Base-by-base conservation (phyloP, 148 eudicot species). In the Oxyria digyna region DNA sequence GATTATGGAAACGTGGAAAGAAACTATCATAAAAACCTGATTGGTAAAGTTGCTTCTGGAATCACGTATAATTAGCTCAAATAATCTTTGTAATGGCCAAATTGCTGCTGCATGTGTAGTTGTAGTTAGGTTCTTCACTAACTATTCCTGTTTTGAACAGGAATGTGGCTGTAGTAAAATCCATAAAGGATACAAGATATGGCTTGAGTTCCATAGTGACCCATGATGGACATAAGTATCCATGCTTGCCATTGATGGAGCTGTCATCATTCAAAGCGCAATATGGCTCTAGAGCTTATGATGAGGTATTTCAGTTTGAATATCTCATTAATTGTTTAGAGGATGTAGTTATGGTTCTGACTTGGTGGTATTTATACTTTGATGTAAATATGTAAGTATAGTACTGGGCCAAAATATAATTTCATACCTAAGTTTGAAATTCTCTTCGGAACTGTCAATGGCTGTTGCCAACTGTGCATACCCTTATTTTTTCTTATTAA, bases 201-300 rank as follows among this genome's bases (percentile, higher is more conserved):
- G 99, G 81, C 42, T 68, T 81, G 73, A 85, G 85, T 42, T 85
- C 93, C 40, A 82, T 94, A 29, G 97, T 87, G 68, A 91, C 96
- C 29, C 99, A 94, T 74, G 97, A 94, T 75, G 97, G 97, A 31
- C 95, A 79, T 50, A 94, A 87, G 78, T 82, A 79, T 74, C 99
- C 96, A 31, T 90, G 99, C 79, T 85, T 84, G 78, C 92, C 99
- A 37, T 63, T 94, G 62, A 81, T 80, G 23, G 80, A 84, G 73
- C 76, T 94, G 31, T 91, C 89, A 35, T 85, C 96, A 48, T 85
- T 94, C 81, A 80, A 69, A 74, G 84, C 85, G 74, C 77, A 77
- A 40, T 49, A 85, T 69, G 99, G 99, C 49, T 75, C 76, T 42
- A 85, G 85, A 76, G 97, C 87, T 67, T 94, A 94, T 76, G 83